Base-by-base conservation (phyloP, 2,329 filamentous ascomycete genomes). In the Trichoderma koningii region DNA sequence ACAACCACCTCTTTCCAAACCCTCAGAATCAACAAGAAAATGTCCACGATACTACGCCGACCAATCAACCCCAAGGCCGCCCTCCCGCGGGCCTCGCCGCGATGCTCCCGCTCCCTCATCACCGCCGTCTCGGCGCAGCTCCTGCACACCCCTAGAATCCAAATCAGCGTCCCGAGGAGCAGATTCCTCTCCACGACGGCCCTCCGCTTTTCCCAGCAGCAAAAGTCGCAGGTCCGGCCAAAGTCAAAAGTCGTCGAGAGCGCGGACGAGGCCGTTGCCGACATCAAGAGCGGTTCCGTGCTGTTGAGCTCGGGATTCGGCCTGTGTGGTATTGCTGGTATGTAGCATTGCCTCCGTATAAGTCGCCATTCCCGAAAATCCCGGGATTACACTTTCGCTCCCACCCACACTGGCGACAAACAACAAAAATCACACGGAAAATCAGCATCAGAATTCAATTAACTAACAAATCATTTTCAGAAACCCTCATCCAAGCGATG, bases 231-330 rank as follows among this genome's bases (percentile, higher is more conserved):
- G 42, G 30, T 55, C 28, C 51, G 72, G 14, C 72, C 76, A 7
- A 75, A 68, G 1, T 83, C 82, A 0, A 85, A 85, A 70, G 70
- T 85, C 1, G 84, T 77, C 69, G 73, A 73, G 3, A 84, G 81
- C 4, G 89, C 89, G 19, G 87, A 89, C 68, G 85, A 85, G 48
- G 90, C 90, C 6, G 84, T 93, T 47, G 84, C 85, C 3, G 90
- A 92, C 72, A 79, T 93, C 64, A 81, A 88, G 73, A 88, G 89
- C 70, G 86, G 90, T 63, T 87, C 86, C 12, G 90, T 86, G 0
- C 81, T 94, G 42, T 80, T 94, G 63, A 92, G 90, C 73, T 88
- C 90, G 17, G 91, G 91, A 1, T 94, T 94, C 74, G 91, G 91
- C n/a, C 83, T 94, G 14, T 93, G 89, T 70, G 91, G 91, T 69